Conservation (phyloP, 495 filamentous ascomycete species). For the Penicillium riverlandense region DNA sequence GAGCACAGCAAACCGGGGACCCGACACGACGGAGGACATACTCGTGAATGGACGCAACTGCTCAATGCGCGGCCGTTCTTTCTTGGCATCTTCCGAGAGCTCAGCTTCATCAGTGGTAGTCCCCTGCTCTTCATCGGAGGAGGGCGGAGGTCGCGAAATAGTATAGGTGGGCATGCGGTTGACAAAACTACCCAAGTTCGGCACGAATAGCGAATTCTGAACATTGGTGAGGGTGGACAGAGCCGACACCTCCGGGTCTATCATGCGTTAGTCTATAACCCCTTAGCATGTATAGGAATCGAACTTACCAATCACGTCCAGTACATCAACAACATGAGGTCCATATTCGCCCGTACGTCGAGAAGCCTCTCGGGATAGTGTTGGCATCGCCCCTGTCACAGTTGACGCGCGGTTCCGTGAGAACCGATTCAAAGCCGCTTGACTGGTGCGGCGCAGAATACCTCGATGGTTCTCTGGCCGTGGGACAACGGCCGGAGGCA, state of each 20-base stretch:
- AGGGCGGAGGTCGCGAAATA: slow-evolving; percentile 44
- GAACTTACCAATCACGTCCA: slow-evolving; percentile 62
- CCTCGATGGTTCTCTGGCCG: slow-evolving; percentile 6
- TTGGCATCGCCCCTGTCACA: slow-evolving; percentile 19
- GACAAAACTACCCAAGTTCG: slow-evolving; percentile 56
- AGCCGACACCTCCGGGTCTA: slow-evolving; percentile 69
- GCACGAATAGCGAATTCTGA: slow-evolving; percentile 71
- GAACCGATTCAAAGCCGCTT: slow-evolving; percentile 25
- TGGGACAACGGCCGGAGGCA: slow-evolving; percentile 8
- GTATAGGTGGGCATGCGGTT: slow-evolving; percentile 70
- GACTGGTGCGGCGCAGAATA: slow-evolving; percentile 28
- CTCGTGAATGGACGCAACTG: slow-evolving; percentile 20
- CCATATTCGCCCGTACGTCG: slow-evolving; percentile 40
- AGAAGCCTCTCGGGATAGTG: slow-evolving; percentile 4
- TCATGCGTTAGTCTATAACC: not conserved
- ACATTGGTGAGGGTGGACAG: slow-evolving; percentile 72
- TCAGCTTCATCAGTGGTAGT: slow-evolving; percentile 25
- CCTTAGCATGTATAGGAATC: not conserved
- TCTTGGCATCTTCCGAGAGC: slow-evolving; percentile 14
- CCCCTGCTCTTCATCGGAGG: slow-evolving; percentile 23
- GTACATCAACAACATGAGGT: slow-evolving; percentile 54
- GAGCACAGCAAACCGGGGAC: slow-evolving; percentile 32
- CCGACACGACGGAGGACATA: slow-evolving; percentile 26
- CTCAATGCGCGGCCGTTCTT: slow-evolving; percentile 20
- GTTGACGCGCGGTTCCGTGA: slow-evolving; percentile 30